Conservation (phyloP, 2,329 filamentous ascomycete species). For the Xylariaceae sp. region DNA sequence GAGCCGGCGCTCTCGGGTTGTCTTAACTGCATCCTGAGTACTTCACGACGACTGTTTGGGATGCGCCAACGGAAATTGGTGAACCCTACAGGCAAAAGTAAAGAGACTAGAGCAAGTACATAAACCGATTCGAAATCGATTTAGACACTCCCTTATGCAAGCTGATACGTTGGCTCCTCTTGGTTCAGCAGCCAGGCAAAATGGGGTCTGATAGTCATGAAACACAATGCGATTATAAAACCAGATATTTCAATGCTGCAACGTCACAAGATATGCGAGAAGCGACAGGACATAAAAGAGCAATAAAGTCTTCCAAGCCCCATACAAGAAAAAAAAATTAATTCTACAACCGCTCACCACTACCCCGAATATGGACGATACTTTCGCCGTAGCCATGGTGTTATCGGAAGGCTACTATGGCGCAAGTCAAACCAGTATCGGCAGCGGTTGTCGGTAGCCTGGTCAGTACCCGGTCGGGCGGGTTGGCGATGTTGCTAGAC, state of each 20-base stretch:
- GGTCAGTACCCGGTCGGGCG: conserved; percentile 25
- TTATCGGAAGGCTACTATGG: conserved; percentile 28
- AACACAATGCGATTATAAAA: conserved; percentile 10
- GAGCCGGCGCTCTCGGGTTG: conserved; percentile 45
- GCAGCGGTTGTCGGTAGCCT: conserved; percentile 29
- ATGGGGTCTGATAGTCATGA: background rate
- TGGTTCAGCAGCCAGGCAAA: background rate
- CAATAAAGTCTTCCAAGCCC: conserved; percentile 14
- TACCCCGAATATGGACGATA: conserved; percentile 36
- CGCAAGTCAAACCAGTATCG: conserved; percentile 27
- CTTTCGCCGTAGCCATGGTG: conserved; percentile 33
- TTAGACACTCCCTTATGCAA: background rate
- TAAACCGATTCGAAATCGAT: background rate
- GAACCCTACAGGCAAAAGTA: conserved; percentile 23
- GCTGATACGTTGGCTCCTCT: background rate
- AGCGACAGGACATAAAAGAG: background rate
- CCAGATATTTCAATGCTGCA: conserved; percentile 2
- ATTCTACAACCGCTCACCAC: conserved; percentile 28
- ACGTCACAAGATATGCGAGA: conserved; percentile 15
- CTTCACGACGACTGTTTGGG: conserved; percentile 20
- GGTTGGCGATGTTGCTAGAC: conserved; percentile 23
- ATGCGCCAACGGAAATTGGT: conserved; percentile 21
- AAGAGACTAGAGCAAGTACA: conserved; percentile 27
- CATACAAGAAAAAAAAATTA: conserved; percentile 18
- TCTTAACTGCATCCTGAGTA: conserved; percentile 42